Evolutionary conservation across 495 filamentous ascomycete genomes (phyloP).

Genomic region (Lentithecium fluviatile): DNA sequence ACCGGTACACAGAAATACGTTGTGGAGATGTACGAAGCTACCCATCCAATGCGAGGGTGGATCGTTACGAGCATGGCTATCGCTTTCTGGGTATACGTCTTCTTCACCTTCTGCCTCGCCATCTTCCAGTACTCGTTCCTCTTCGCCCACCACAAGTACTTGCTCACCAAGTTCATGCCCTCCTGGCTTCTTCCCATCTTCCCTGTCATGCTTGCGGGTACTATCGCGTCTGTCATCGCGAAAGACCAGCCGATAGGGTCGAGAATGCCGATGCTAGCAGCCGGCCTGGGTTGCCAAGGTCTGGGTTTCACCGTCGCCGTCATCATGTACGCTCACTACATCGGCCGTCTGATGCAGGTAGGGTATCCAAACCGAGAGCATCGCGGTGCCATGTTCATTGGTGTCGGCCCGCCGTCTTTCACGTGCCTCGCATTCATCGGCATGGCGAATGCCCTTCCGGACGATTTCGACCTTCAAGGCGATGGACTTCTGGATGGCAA

Average conservation of each 20-base stretch:
- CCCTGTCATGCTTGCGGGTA: constrained; percentile 35
- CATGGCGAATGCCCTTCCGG: constrained; percentile 54
- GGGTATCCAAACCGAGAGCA: constrained; percentile 52
- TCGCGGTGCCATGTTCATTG: constrained; percentile 69
- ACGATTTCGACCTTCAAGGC: constrained; percentile 32
- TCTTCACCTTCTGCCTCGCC: constrained; percentile 29
- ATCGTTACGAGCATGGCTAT: constrained; percentile 35
- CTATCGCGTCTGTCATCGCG: constrained; percentile 30
- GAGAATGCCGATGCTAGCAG: constrained; percentile 25
- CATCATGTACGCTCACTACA: constrained; percentile 47
- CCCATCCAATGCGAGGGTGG: constrained; percentile 35
- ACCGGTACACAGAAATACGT: constrained; percentile 60
- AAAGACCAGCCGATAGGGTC: constrained; percentile 24
- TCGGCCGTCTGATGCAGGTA: constrained; percentile 58
- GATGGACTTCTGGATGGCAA: constrained; percentile 36
- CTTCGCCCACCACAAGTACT: constrained; percentile 26
- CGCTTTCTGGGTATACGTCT: constrained; percentile 31
- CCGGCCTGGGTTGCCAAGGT: constrained; percentile 33
- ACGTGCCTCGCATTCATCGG: constrained; percentile 68
- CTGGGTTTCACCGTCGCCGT: constrained; percentile 28
- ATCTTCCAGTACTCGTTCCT: constrained; percentile 35
- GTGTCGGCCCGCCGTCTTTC: constrained; percentile 62
- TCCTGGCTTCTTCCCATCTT: constrained; percentile 36
- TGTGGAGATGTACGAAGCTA: constrained; percentile 46
- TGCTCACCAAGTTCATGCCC: constrained; percentile 31